A percentile compares a stretch with the other conserved stretches of the same genome.
Evolutionary conservation across 2,329 filamentous ascomycete genomes (phyloP).

Genomic region (Fusarium foetens): DNA sequence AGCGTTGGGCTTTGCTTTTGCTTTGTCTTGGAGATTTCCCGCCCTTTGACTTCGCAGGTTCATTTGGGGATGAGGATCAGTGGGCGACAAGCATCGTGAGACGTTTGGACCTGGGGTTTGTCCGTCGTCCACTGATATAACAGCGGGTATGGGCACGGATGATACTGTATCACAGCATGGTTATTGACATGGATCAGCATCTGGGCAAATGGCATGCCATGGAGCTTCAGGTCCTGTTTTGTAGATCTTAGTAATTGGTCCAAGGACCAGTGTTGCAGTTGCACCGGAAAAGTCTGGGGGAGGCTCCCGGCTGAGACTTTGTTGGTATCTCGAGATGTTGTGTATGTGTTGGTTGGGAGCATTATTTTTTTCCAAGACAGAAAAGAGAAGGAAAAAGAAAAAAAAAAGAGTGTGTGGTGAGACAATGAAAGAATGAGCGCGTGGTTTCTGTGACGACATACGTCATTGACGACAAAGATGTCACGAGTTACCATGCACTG

Average conservation of each 20-base stretch:
- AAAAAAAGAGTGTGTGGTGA: conserved; percentile 28
- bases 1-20: conserved; percentile 24
- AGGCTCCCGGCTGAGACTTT: conserved; percentile 1
- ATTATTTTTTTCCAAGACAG: background rate
- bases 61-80: background rate
- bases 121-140: background rate
- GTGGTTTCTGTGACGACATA: conserved; percentile 44
- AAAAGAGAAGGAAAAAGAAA: background rate
- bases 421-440: conserved; percentile 42
- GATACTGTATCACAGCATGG: conserved; percentile 14
- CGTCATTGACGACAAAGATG: conserved; percentile 40
- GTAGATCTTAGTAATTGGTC: conserved; percentile 17
- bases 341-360: background rate
- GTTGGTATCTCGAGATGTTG: background rate
- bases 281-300: conserved; percentile 12
- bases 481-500: conserved; percentile 25
- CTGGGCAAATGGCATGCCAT: conserved; percentile 1
- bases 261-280: background rate
- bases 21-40: conserved; percentile 5
- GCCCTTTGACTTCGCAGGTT: background rate
- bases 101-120: conserved; percentile 27
- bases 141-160: conserved; percentile 16
- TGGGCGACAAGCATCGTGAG: conserved; percentile 29
- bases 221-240: conserved; percentile 7
- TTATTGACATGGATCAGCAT: background rate